These are phyloP conservation scores for Saccharomyces paradoxus DNA, from an alignment of 805 yeast genomes.

Conservation along the genomic window DNA sequence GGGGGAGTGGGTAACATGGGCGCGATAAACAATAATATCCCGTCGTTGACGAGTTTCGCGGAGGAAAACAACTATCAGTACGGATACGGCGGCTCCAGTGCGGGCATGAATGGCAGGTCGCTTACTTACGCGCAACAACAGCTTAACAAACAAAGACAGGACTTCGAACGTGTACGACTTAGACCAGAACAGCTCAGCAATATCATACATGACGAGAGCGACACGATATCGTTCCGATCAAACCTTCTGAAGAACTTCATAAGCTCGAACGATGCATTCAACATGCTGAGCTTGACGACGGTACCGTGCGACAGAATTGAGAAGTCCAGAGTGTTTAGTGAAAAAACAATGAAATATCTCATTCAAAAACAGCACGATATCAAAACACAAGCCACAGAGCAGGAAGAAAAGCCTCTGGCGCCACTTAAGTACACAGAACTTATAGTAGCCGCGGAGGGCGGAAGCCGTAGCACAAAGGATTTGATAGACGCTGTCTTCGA, in stretches of 20 bases:
- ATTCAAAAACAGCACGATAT: conserved; percentile 4
- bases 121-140: conserved; percentile 7
- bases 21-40: conserved; percentile 5
- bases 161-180: conserved; percentile 18
- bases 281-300: conserved; percentile 19
- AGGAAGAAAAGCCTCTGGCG: neutral
- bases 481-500: neutral
- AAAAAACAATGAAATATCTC: conserved; percentile 6
- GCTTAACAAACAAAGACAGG: conserved; percentile 13
- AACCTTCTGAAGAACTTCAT: conserved; percentile 21
- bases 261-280: conserved; percentile 10
- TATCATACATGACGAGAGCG: conserved; percentile 29
- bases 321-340: conserved; percentile 12
- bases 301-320: conserved; percentile 17
- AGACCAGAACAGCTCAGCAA: conserved; percentile 23
- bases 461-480: neutral
- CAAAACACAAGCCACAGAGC: neutral
- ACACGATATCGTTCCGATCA: conserved; percentile 26
- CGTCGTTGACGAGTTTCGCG: neutral
- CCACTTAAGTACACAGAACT: neutral
- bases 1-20: conserved; percentile 11
- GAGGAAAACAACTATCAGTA: neutral
- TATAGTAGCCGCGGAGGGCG: neutral
- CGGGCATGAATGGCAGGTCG: neutral
- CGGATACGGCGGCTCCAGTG: neutral